These are phyloP conservation scores for Ophiocordyceps robertsii DNA, from an alignment of 2,329 filamentous ascomycete species.

Conservation along the genomic window DNA sequence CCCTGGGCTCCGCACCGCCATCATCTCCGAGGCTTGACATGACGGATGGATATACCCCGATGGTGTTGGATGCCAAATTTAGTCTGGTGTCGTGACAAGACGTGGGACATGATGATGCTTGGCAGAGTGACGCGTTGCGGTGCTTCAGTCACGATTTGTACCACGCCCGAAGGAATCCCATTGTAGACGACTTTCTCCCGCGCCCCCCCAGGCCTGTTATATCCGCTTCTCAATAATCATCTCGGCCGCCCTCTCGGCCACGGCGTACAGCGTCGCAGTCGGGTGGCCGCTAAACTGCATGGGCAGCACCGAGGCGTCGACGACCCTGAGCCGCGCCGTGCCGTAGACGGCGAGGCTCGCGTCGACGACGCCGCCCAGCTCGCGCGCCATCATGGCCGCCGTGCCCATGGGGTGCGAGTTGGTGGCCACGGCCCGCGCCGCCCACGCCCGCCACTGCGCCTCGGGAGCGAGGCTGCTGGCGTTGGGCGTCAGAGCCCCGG, in stretches of 20 bases:
- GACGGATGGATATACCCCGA: too few species aligned
- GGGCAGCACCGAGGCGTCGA: slow-evolving; percentile 8
- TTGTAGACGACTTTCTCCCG: too few species aligned
- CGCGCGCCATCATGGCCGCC: slow-evolving; percentile 34
- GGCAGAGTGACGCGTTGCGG: too few species aligned
- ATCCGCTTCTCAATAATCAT: too few species aligned
- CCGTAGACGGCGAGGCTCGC: slow-evolving; percentile 30
- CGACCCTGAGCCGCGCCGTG: slow-evolving; percentile 6
- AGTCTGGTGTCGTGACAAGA: too few species aligned
- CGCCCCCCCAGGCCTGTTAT: too few species aligned
- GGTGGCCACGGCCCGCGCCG: slow-evolving; percentile 2
- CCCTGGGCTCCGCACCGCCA: too few species aligned
- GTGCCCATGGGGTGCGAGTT: slow-evolving; percentile 34
- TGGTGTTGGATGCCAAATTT: too few species aligned
- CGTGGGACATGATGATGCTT: too few species aligned
- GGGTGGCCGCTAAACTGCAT: slow-evolving; percentile 6
- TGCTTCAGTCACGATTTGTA: too few species aligned
- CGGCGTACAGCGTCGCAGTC: slow-evolving; percentile 7
- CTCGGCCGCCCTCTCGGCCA: slow-evolving; percentile 7
- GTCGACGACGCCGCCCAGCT: slow-evolving; percentile 35
- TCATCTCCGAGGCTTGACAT: too few species aligned
- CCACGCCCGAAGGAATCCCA: too few species aligned
- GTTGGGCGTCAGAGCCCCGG: background rate
- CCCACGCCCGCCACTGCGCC: slow-evolving; percentile 6
- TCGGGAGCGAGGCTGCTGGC: slow-evolving; percentile 3